Evolutionary conservation across 345 rosid species (phyloP).

Genomic region (Erucastrum elatum): DNA sequence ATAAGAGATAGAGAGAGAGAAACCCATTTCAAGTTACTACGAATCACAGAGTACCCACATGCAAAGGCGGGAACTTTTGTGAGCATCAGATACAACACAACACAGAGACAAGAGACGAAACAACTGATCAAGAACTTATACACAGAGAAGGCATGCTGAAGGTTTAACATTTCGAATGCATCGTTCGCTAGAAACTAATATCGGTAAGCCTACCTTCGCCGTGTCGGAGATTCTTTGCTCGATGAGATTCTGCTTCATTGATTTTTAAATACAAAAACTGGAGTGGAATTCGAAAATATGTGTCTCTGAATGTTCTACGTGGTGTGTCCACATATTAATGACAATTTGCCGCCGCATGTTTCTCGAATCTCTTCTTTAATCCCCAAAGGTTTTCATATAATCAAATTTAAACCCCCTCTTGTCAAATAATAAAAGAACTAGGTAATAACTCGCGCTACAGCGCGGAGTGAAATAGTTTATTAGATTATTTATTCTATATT

Average conservation of each 20-base stretch:
- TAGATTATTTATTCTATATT: too few relatives aligned
- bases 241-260: constrained; percentile 15
- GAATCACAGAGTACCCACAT: constrained; percentile 5
- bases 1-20: neutral
- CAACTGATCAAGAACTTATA: neutral
- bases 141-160: neutral
- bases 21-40: neutral
- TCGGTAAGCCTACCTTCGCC: constrained; percentile 18
- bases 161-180: neutral
- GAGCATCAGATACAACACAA: neutral
- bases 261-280: constrained; percentile 21
- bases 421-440: too few relatives aligned
- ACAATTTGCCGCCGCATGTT: constrained; percentile 6
- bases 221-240: constrained; percentile 32
- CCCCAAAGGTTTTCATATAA: neutral
- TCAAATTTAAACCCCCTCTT: neutral
- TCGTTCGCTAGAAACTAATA: neutral
- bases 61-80: neutral
- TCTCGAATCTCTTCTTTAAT: neutral
- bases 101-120: neutral
- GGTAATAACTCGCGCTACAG: neutral
- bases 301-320: neutral
- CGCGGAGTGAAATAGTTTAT: too few relatives aligned
- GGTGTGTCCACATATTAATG: constrained; percentile 17
- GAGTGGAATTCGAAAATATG: neutral